These are phyloP conservation scores for Fusarium pseudoanthophilum DNA, from an alignment of 2,329 filamentous ascomycete species.

Conservation along the genomic window DNA sequence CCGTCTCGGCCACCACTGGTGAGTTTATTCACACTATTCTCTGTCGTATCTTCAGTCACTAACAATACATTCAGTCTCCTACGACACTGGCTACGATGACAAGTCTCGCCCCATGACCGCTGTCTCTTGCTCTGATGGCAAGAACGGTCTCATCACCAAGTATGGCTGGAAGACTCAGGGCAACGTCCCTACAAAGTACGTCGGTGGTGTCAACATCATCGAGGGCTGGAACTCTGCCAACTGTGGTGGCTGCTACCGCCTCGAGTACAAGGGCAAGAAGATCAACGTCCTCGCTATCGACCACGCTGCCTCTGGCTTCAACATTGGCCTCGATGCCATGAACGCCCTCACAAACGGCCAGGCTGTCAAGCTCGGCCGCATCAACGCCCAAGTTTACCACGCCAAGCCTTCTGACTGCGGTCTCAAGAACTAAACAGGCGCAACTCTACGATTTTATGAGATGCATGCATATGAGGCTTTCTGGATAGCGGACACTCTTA, in stretches of 20 bases:
- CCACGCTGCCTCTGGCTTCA: slow-evolving; percentile 61
- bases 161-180: slow-evolving; percentile 68
- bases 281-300: slow-evolving; percentile 69
- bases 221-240: slow-evolving; percentile 64
- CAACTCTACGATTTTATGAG: slow-evolving; percentile 26
- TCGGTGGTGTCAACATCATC: slow-evolving; percentile 65
- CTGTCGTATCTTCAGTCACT: slow-evolving; percentile 1
- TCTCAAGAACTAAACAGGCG: slow-evolving; percentile 43
- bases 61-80: slow-evolving; percentile 64
- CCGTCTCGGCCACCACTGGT: slow-evolving; percentile 52
- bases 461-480: slow-evolving; percentile 19
- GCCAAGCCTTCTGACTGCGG: slow-evolving; percentile 58
- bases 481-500: slow-evolving; percentile 17
- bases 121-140: slow-evolving; percentile 75
- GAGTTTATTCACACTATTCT: not conserved
- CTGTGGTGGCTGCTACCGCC: slow-evolving; percentile 70
- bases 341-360: slow-evolving; percentile 64
- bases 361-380: slow-evolving; percentile 60
- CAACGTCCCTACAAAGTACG: slow-evolving; percentile 61
- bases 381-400: slow-evolving; percentile 61
- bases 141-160: slow-evolving; percentile 72
- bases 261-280: slow-evolving; percentile 61
- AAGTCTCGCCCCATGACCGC: slow-evolving; percentile 61
- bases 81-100: slow-evolving; percentile 77
- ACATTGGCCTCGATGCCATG: slow-evolving; percentile 67